Evolutionary conservation across 305 asterid genomes (phyloP).

Genomic region (Solanum hybrid): DNA sequence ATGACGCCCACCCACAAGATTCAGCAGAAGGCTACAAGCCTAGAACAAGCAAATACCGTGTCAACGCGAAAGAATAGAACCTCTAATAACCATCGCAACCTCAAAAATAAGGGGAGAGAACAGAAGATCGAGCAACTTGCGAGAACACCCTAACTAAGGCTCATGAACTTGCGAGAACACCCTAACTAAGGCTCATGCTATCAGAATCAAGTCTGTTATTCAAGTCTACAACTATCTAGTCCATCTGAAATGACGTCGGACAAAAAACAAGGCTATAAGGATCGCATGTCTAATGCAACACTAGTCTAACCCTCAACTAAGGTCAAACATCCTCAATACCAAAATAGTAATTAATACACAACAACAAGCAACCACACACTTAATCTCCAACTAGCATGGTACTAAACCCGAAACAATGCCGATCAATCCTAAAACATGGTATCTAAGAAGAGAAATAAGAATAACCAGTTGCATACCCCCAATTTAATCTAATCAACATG

Average conservation of each 20-base stretch:
- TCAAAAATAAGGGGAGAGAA: background rate
- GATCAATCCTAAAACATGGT: background rate
- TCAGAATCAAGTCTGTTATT: background rate
- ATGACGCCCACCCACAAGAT: background rate
- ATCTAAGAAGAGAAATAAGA: background rate
- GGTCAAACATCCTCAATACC: too few relatives aligned
- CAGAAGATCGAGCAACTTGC: background rate
- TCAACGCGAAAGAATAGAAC: too few relatives aligned
- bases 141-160: too few relatives aligned
- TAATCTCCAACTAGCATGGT: background rate
- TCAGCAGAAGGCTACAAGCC: background rate
- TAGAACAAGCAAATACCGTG: too few relatives aligned
- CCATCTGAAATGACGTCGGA: too few relatives aligned
- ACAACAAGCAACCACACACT: background rate
- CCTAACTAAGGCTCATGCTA: background rate
- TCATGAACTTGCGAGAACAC: background rate
- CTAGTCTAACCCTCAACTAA: background rate
- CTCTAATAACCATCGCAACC: background rate
- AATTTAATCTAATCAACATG: background rate
- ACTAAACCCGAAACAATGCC: background rate
- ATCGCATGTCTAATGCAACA: background rate
- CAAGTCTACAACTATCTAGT: background rate
- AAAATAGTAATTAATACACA: background rate
- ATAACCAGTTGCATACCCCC: background rate
- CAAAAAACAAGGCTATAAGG: too few relatives aligned